phyloP scores from a whole-genome alignment of 176 grass and related monocot species.

The Aegilops bicornis region DNA sequence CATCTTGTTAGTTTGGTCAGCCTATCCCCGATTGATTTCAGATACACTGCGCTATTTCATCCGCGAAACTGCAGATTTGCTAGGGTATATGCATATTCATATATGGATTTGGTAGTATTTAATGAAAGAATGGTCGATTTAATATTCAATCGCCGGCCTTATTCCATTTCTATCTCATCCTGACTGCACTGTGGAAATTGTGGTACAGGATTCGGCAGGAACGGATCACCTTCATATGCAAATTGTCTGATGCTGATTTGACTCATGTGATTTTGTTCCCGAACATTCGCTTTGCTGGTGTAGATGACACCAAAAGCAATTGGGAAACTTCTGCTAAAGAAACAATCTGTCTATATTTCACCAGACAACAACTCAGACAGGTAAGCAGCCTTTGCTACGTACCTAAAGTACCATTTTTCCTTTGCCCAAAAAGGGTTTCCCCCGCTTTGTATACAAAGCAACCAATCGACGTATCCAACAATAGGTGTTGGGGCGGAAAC shows the following conservation, averaged over 20 bases:
- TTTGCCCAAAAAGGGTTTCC: too few relatives aligned
- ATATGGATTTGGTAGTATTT: too few relatives aligned
- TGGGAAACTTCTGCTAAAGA: slow-evolving; percentile 72
- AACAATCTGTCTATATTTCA: slow-evolving; percentile 25
- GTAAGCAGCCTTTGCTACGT: too few relatives aligned
- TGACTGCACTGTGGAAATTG: neutral
- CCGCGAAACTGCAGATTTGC: too few relatives aligned
- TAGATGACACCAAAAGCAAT: slow-evolving; percentile 73
- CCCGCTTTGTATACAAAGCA: too few relatives aligned
- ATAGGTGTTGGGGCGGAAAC: too few relatives aligned
- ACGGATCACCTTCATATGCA: slow-evolving; percentile 39
- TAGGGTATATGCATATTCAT: too few relatives aligned
- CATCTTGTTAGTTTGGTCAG: too few relatives aligned
- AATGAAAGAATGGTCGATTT: neutral
- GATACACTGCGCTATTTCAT: too few relatives aligned
- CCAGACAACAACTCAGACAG: neutral
- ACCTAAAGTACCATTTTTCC: neutral
- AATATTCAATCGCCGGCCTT: neutral
- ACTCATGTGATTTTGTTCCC: slow-evolving; percentile 86
- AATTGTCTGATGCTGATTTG: slow-evolving; percentile 70
- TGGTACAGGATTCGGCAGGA: too few relatives aligned
- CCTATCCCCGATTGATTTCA: too few relatives aligned
- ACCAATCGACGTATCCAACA: too few relatives aligned
- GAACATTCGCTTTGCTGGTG: slow-evolving; percentile 76
- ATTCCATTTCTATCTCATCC: neutral